phyloP scores from a whole-genome alignment of 2,329 filamentous ascomycete genomes.

The Paramyrothecium roridum region DNA sequence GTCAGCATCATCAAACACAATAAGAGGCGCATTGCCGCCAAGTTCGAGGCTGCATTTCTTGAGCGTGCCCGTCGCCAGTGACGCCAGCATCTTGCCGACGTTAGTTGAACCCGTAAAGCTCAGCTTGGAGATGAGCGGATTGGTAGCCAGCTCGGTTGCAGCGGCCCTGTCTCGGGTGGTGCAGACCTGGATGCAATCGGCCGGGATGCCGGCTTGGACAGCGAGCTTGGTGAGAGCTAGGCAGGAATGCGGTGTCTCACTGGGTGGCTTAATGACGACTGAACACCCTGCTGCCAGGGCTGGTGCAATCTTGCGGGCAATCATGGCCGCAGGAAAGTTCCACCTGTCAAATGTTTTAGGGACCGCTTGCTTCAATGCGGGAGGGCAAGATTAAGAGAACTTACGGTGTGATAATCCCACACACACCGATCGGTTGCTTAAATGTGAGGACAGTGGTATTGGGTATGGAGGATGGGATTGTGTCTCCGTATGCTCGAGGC shows the following conservation, averaged over 20 bases:
- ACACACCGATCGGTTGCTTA: conserved; percentile 44
- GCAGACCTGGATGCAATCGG: conserved; percentile 21
- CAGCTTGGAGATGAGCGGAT: conserved; percentile 45
- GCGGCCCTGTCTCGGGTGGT: conserved; percentile 23
- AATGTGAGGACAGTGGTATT: conserved; percentile 67
- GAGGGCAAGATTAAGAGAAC: conserved; percentile 9
- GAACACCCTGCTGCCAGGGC: conserved; percentile 73
- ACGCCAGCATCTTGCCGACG: conserved; percentile 61
- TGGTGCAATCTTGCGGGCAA: conserved; percentile 39
- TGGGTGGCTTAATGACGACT: conserved; percentile 70
- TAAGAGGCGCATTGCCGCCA: conserved; percentile 65
- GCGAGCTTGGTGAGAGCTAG: conserved; percentile 69
- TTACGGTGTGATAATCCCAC: conserved; percentile 41
- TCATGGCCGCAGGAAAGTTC: conserved; percentile 25
- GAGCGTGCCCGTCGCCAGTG: conserved; percentile 56
- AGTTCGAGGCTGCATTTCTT: conserved; percentile 69
- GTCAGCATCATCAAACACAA: conserved; percentile 66
- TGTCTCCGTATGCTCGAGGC: conserved; percentile 52
- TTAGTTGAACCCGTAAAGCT: conserved; percentile 67
- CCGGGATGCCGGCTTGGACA: conserved; percentile 68
- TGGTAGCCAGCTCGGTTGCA: conserved; percentile 23
- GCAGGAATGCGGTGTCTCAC: conserved; percentile 72
- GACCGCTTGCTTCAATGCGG: not conserved
- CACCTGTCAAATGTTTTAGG: conserved; percentile 3
- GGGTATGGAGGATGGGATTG: conserved; percentile 57